Percentiles rank a stretch among this genome's conserved stretches.
phyloP scores from a whole-genome alignment of 1,139 yeast species.

The Candida sanyaensis region DNA sequence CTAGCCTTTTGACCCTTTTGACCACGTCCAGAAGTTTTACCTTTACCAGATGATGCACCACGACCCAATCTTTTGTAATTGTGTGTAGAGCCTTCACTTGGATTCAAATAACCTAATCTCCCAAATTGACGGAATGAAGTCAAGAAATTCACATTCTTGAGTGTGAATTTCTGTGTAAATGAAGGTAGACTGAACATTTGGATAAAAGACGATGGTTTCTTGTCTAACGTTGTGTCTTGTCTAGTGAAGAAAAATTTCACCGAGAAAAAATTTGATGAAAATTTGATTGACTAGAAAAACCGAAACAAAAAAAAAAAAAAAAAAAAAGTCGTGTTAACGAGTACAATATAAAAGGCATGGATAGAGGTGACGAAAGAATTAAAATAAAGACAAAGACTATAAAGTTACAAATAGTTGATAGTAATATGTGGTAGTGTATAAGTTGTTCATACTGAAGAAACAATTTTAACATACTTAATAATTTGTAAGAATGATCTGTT shows the following conservation, averaged over 20 bases:
- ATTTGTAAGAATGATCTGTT: too few relatives aligned
- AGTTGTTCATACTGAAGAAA: too few relatives aligned
- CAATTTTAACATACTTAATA: too few relatives aligned
- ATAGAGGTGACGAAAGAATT: too few relatives aligned
- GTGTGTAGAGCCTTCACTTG: conserved; percentile 43
- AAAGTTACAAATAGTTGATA: too few relatives aligned
- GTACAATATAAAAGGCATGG: too few relatives aligned
- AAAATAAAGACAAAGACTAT: too few relatives aligned
- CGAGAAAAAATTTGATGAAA: conserved; percentile 1
- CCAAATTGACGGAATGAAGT: conserved; percentile 22
- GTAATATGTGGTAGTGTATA: too few relatives aligned
- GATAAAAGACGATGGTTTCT: not conserved
- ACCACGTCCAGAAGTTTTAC: conserved; percentile 97
- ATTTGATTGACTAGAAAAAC: not conserved
- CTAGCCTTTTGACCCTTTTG: conserved; percentile 98
- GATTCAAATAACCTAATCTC: conserved; percentile 38
- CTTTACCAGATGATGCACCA: conserved; percentile 92
- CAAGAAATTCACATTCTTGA: conserved; percentile 1
- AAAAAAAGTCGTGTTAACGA: not conserved
- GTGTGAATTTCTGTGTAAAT: not conserved
- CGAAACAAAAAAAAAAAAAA: not conserved
- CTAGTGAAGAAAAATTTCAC: not conserved
- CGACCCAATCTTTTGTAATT: conserved; percentile 81
- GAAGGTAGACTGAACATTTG: conserved; percentile 11
- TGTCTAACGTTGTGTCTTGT: not conserved